These are phyloP conservation scores for Tulasnella sp. DNA, from an alignment of 768 basidiomycete genomes.

Conservation along the genomic window DNA sequence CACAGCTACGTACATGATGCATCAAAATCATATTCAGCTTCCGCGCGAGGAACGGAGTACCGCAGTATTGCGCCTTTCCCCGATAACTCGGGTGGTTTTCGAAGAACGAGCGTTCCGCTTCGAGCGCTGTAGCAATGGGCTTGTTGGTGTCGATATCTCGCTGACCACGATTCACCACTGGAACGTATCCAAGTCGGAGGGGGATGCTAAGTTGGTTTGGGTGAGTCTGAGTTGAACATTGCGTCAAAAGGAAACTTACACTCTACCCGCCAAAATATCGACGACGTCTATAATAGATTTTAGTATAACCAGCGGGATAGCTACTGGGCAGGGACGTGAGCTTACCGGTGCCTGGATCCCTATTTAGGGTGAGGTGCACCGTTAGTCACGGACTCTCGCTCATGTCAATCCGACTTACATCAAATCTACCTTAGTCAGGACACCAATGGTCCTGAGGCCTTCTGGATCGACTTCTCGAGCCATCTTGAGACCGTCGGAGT, in stretches of 20 bases:
- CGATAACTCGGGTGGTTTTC: slow-evolving; percentile 91
- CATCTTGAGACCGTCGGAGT: slow-evolving; percentile 94
- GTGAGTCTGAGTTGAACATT: not conserved
- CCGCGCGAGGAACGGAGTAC: slow-evolving; percentile 88
- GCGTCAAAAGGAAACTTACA: slow-evolving; percentile 24
- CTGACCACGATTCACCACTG: slow-evolving; percentile 97
- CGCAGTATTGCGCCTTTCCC: slow-evolving; percentile 90
- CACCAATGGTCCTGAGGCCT: slow-evolving; percentile 93
- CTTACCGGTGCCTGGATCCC: slow-evolving; percentile 67
- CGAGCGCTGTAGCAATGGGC: slow-evolving; percentile 73
- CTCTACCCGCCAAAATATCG: slow-evolving; percentile 92
- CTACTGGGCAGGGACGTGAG: not conserved
- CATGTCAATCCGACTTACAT: slow-evolving; percentile 49
- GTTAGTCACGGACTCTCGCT: not conserved
- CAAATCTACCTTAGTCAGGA: slow-evolving; percentile 94
- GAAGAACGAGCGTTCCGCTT: slow-evolving; percentile 85
- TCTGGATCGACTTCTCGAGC: slow-evolving; percentile 97
- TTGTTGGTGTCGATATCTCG: slow-evolving; percentile 90
- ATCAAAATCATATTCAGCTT: slow-evolving; percentile 97
- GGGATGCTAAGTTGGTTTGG: slow-evolving; percentile 43
- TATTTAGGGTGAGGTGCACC: slow-evolving; percentile 23
- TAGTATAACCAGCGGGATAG: not conserved
- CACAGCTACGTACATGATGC: slow-evolving; percentile 49
- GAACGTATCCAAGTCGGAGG: slow-evolving; percentile 91
- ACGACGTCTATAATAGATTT: slow-evolving; percentile 62